These are phyloP conservation scores for Fusarium sacchari DNA, from an alignment of 2,329 filamentous ascomycete genomes.

Conservation along the genomic window DNA sequence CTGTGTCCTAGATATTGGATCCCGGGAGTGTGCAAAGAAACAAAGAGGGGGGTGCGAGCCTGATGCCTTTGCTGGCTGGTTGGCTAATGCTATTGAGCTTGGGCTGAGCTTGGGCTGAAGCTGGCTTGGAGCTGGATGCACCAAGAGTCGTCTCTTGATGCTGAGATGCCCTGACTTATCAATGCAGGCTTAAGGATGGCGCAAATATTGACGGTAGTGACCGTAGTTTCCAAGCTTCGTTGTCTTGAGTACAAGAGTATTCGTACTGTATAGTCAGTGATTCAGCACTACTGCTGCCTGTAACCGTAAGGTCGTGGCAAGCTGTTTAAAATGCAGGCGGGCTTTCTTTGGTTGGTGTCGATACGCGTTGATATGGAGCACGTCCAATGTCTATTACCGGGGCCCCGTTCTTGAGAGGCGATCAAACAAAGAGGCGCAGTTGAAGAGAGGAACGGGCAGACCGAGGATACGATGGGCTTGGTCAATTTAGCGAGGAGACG, in stretches of 20 bases:
- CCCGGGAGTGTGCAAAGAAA: slow-evolving; percentile 2
- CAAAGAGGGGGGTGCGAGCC: slow-evolving; percentile 24
- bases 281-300: background rate
- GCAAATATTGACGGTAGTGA: background rate
- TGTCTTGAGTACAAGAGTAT: background rate
- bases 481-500: background rate
- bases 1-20: slow-evolving; percentile 1
- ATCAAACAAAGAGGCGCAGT: slow-evolving; percentile 28
- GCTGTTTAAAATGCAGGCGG: slow-evolving; percentile 2
- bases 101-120: slow-evolving; percentile 31
- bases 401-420: slow-evolving; percentile 1
- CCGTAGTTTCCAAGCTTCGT: background rate
- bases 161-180: slow-evolving; percentile 8
- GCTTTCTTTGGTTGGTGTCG: slow-evolving; percentile 13
- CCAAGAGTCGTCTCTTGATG: slow-evolving; percentile 5
- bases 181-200: slow-evolving; percentile 9
- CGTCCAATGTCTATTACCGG: slow-evolving; percentile 5
- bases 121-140: slow-evolving; percentile 24
- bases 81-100: slow-evolving; percentile 21
- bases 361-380: slow-evolving; percentile 15
- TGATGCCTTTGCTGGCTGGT: slow-evolving; percentile 16
- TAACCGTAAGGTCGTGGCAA: background rate
- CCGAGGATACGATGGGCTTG: slow-evolving; percentile 1
- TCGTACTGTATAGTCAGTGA: background rate
- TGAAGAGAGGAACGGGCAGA: background rate